These are phyloP conservation scores for Pseudohyphozyma bogoriensis DNA, from an alignment of 768 basidiomycete species.

Conservation along the genomic window DNA sequence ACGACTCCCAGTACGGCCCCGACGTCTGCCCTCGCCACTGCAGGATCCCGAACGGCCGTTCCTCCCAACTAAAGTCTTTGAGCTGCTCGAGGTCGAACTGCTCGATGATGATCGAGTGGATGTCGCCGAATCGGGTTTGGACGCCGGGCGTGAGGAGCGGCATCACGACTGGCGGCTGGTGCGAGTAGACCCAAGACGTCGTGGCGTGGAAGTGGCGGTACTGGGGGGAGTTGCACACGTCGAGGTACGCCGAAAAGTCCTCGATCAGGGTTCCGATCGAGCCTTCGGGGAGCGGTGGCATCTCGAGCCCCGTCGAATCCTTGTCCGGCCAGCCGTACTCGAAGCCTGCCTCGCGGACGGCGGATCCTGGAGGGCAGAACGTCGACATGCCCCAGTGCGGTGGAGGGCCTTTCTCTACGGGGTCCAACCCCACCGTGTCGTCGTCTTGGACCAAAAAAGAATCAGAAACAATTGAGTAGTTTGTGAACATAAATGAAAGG, in stretches of 20 bases:
- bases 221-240: slow-evolving; percentile 32
- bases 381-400: slow-evolving; percentile 33
- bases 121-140: slow-evolving; percentile 30
- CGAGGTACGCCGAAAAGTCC: slow-evolving; percentile 27
- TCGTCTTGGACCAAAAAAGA: slow-evolving; percentile 5
- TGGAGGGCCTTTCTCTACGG: slow-evolving; percentile 16
- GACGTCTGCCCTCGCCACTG: slow-evolving; percentile 44
- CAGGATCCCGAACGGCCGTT: slow-evolving; percentile 39
- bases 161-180: slow-evolving; percentile 29
- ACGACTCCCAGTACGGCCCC: slow-evolving; percentile 33
- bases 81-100: slow-evolving; percentile 33
- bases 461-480: too few relatives aligned
- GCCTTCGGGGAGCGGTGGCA: slow-evolving; percentile 4
- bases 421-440: slow-evolving; percentile 23
- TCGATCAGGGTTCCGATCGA: slow-evolving; percentile 26
- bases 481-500: too few relatives aligned
- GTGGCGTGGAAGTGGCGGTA: slow-evolving; percentile 34
- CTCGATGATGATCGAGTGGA: slow-evolving; percentile 33
- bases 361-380: slow-evolving; percentile 28
- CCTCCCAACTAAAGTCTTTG: slow-evolving; percentile 37
- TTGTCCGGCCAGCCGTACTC: slow-evolving; percentile 20
- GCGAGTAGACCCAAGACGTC: slow-evolving; percentile 31
- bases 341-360: slow-evolving; percentile 28
- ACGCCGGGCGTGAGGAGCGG: slow-evolving; percentile 33
- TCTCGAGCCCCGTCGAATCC: background rate